Evolutionary conservation across 2,329 filamentous ascomycete species (phyloP).

Genomic region (Penicillium oxalicum): DNA sequence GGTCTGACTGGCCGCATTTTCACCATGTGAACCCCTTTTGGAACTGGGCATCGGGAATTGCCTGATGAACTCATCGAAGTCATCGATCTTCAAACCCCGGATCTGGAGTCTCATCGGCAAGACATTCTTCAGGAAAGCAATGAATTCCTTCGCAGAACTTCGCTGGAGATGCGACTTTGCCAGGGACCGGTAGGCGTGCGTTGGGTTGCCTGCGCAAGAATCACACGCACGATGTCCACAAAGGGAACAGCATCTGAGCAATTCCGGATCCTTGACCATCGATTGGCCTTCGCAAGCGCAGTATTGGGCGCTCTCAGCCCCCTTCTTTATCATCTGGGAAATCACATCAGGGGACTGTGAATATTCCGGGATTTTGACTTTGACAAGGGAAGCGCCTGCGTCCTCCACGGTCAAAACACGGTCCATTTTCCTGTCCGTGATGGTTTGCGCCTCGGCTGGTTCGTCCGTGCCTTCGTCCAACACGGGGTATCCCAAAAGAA

Average conservation of each 20-base stretch:
- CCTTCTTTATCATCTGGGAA: constrained; percentile 17
- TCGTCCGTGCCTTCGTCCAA: constrained; percentile 19
- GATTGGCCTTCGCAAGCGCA: constrained; percentile 54
- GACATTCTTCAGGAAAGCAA: constrained; percentile 35
- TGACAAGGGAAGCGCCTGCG: constrained; percentile 10
- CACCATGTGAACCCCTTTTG: not conserved
- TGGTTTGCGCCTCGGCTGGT: not conserved
- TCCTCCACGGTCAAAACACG: constrained; percentile 6
- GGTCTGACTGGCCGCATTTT: not conserved
- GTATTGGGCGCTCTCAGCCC: constrained; percentile 38
- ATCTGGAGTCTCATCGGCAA: constrained; percentile 41
- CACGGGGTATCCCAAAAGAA: constrained; percentile 43
- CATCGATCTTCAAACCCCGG: constrained; percentile 21
- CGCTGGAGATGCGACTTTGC: constrained; percentile 21
- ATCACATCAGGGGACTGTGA: constrained; percentile 7
- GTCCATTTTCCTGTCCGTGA: constrained; percentile 2
- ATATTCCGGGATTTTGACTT: constrained; percentile 9
- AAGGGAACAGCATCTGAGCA: constrained; percentile 44
- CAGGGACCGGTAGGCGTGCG: constrained; percentile 40
- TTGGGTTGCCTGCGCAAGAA: constrained; percentile 50
- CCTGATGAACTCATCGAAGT: constrained; percentile 18
- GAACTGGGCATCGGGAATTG: not conserved
- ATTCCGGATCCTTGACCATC: constrained; percentile 24
- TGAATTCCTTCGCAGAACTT: constrained; percentile 41
- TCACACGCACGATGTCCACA: constrained; percentile 53